Evolutionary conservation across 208 protist genomes (phyloP), one percentile per base, ranked within the genome.

Genomic region (Phytomonas serpens): DNA sequence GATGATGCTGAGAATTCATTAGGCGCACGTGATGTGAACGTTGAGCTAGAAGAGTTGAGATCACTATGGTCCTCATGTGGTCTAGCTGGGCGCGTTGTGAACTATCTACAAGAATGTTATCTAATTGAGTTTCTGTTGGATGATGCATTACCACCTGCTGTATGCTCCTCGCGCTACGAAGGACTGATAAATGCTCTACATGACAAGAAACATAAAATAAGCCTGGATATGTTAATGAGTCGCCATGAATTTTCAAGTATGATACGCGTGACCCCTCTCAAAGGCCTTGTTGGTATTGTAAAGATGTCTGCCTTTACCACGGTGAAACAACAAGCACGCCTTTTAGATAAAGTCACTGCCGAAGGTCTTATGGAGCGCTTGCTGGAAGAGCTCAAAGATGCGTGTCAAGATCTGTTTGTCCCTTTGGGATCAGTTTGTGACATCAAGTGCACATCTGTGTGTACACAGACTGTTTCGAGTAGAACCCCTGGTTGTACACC

Each of bases 111-210:
- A 38, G 83, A 90, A 64, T 90, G 86, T 69, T 96, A 94, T 68
- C 74, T 92, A 64, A 71, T 84, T 14, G 89, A 96, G 72, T 94
- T 93, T 51, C 76, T 96, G 19, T 78, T 96, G n/a, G 92, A 96
- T 73, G 86, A 77, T n/a, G 89, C 87, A 9, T 80, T 96, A 9
- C 92, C 92, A 13, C 92, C 92, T 4, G 79, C 92, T 14, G 92
- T 96, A 42, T 96, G 92, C 76, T 96, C 92, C 47, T 67, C 81
- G 2, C 87, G 86, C 65, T 96, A 93, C 76, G 92, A 94, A 67
- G 92, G 87, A 63, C 75, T 96, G 11, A 38, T 72, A 23, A 76
- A 67, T 38, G 74, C 80, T 6, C 69, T 94, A 32, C 68, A 71
- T n/a, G 80, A 88, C 51, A 87, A 87, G 69, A 96, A 96, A 78